Conservation (phyloP, 2,329 filamentous ascomycete species). For the Exophiala spinifera region DNA sequence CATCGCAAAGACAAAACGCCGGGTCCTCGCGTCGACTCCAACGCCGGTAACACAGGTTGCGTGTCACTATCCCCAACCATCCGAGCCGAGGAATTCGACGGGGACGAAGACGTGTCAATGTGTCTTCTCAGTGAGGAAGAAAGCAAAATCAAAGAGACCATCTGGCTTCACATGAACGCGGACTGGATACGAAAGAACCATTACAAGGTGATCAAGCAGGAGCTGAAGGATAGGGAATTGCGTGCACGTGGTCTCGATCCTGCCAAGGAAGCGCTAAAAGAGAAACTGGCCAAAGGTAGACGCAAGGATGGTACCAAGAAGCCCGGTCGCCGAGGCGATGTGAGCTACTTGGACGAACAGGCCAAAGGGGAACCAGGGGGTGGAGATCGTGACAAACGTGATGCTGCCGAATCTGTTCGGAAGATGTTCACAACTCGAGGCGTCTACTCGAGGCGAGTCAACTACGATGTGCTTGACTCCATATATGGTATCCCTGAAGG, state of each 20-base stretch:
- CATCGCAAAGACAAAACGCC: slow-evolving; percentile 12
- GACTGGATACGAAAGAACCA: slow-evolving; percentile 88
- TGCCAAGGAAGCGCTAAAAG: slow-evolving; percentile 28
- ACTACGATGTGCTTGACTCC: slow-evolving; percentile 25
- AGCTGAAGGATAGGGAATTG: slow-evolving; percentile 56
- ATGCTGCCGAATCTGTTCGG: slow-evolving; percentile 24
- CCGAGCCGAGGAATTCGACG: slow-evolving; percentile 73
- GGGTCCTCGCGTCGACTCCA: slow-evolving; percentile 24
- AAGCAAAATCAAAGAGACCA: slow-evolving; percentile 76
- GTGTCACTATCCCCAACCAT: slow-evolving; percentile 49
- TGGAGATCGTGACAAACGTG: slow-evolving; percentile 10
- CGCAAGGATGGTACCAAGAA: slow-evolving; percentile 45
- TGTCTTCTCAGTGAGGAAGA: slow-evolving; percentile 74
- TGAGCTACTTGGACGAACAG: slow-evolving; percentile 45
- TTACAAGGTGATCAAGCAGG: slow-evolving; percentile 73
- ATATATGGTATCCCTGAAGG: slow-evolving; percentile 22
- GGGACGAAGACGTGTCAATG: slow-evolving; percentile 81
- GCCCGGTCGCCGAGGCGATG: slow-evolving; percentile 46
- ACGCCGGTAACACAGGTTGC: slow-evolving; percentile 22
- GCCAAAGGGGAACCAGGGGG: slow-evolving; percentile 4
- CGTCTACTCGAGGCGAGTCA: slow-evolving; percentile 26
- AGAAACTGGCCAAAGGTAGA: slow-evolving; percentile 39
- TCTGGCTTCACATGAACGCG: slow-evolving; percentile 94
- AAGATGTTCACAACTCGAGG: slow-evolving; percentile 29
- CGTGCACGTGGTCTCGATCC: slow-evolving; percentile 36